Percentiles rank a stretch among this genome's conserved stretches.
Evolutionary conservation across 2,329 filamentous ascomycete genomes (phyloP).

Genomic region (Penicillium sp.): DNA sequence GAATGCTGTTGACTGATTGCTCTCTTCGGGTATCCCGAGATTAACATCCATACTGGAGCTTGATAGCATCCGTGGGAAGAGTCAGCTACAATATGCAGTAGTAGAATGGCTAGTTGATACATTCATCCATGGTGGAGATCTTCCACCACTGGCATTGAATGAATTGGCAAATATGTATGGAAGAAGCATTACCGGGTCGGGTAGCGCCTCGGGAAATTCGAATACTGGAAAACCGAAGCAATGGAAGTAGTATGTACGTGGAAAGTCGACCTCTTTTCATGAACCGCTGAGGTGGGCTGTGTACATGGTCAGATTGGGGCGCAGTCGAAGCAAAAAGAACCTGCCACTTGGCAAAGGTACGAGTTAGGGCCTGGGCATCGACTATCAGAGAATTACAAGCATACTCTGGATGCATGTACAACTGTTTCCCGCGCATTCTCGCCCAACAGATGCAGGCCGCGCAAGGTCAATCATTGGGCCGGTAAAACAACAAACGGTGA

Average conservation of each 20-base stretch:
- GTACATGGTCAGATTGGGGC: constrained; percentile 3
- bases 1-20: constrained; percentile 6
- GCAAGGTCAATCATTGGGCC: not conserved
- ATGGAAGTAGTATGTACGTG: too few species aligned
- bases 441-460: not conserved
- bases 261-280: not conserved
- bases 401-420: not conserved
- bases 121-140: not conserved
- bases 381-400: not conserved
- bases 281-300: constrained; percentile 1
- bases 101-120: not conserved
- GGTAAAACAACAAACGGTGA: not conserved
- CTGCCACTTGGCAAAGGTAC: not conserved
- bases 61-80: too few species aligned
- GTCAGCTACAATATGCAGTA: not conserved
- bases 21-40: not conserved
- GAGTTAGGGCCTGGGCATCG: not conserved
- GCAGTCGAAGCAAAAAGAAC: not conserved
- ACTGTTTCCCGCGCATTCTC: not conserved
- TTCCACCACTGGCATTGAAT: not conserved
- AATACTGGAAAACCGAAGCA: too few species aligned
- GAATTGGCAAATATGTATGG: not conserved
- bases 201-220: not conserved
- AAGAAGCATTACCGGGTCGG: not conserved
- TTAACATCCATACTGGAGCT: too few species aligned